Evolutionary conservation across 2,329 filamentous ascomycete species (phyloP), one percentile per base, ranked within the genome.

Genomic region (Chaetomium globosum): DNA sequence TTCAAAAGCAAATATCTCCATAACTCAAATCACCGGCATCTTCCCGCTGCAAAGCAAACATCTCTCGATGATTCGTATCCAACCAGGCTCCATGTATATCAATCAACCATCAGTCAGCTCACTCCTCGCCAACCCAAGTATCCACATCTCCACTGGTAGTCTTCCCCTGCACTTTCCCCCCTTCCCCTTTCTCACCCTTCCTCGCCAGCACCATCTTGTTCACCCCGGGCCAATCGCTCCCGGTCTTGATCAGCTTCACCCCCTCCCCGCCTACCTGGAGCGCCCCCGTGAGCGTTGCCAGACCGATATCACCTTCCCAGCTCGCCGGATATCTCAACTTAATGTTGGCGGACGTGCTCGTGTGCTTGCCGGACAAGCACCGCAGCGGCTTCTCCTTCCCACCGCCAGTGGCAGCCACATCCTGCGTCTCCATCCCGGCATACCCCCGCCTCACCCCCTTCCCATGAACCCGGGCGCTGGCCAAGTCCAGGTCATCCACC

Each of bases 301-400:
- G 77, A 10, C 67, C 67, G 39, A 85, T 73, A 23, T 69, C 68
- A 16, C 84, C 84, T 67, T 81, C 79, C 84, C 84, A 86, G 2
- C 78, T 74, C 26, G 70, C 71, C 0, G 84, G 83, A 68, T 84
- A 85, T 19, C 59, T 66, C 26, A 85, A 73, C 16, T 69, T 71
- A 56, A 84, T 69, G 36, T 71, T 57, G 7, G 82, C 83, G 61
- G 80, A 82, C 10, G 82, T 77, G 49, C 80, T 79, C 26, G 66
- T 74, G 73, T 86, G 83, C 6, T 74, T 85, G 83, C 7, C 70
- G 67, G 2, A 79, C 77, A 43, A 73, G 69, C 4, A 86, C 23
- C 63, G 58, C 10, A 65, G 58, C 26, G 21, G 31, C 12, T 9
- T 23, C 28, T 1, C 48, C 33, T 28, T 21, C 2, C 26, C 53